phyloP scores from a whole-genome alignment of 192 early-diverging fungal genomes.

The Lunasporangiospora selenospora region DNA sequence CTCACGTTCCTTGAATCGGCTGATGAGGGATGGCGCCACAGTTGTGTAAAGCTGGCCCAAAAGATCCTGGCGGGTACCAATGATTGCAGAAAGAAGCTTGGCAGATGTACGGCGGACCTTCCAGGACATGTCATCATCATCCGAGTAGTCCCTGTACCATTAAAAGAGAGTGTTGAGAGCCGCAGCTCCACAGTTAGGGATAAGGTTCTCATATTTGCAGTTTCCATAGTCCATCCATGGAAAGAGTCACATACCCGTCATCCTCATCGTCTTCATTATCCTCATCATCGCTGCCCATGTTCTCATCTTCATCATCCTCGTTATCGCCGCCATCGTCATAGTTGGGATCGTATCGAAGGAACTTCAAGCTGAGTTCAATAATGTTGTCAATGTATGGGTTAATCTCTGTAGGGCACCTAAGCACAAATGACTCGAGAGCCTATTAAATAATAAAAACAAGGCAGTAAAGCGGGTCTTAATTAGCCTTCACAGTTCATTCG shows the following conservation, averaged over 20 bases:
- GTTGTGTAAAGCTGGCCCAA: slow-evolving; percentile 66
- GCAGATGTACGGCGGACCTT: slow-evolving; percentile 86
- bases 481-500: background rate
- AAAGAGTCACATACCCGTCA: slow-evolving; percentile 56
- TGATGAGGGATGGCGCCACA: slow-evolving; percentile 77
- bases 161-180: background rate
- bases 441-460: slow-evolving; percentile 16
- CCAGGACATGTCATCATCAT: slow-evolving; percentile 93
- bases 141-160: slow-evolving; percentile 74
- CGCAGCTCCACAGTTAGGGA: no score
- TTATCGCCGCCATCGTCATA: slow-evolving; percentile 79
- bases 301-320: slow-evolving; percentile 67
- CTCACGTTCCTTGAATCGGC: slow-evolving; percentile 84
- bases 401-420: slow-evolving; percentile 82
- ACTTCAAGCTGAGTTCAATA: slow-evolving; percentile 64
- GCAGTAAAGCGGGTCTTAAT: background rate
- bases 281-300: slow-evolving; percentile 65
- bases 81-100: slow-evolving; percentile 71
- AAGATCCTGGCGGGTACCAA: slow-evolving; percentile 75
- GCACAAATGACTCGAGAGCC: slow-evolving; percentile 76
- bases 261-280: slow-evolving; percentile 72
- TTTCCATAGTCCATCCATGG: background rate
- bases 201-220: no score
- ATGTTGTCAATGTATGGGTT: slow-evolving; percentile 65
- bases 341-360: slow-evolving; percentile 88